Evolutionary conservation across 2,329 filamentous ascomycete species (phyloP), one percentile per base, ranked within the genome.

Genomic region (Pyrenophora seminiperda): DNA sequence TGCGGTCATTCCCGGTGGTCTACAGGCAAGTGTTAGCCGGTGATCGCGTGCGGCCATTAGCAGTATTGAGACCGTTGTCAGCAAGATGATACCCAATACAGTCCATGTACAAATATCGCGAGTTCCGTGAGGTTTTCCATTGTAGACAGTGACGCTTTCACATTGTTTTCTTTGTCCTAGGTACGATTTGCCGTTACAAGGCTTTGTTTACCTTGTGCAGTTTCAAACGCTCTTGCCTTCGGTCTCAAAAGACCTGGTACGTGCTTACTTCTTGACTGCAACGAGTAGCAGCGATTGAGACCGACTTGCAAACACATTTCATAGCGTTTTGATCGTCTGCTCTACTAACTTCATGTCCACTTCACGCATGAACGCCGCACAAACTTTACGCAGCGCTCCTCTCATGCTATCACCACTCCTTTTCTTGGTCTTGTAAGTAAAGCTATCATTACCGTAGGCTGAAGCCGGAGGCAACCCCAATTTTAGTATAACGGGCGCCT

Each of bases 141-240:
- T 11, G 7, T 27, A 10, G 24, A 27, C 31, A 41, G 9, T 15
- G 13, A 13, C 20, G 22, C 7, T 5, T 18, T 22, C 9, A 38
- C 24, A 38, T 17, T 38, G 15, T 10, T n/a, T 19, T 20, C 5
- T 5, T 19, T 13, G 14, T 27, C n/a, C 38, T 4, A 31, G 10
- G 15, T 27, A 30, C 14, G 4, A 27, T 30, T 22, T 27, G 22
- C 4, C 4, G 3, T 20, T 11, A 22, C 14, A 27, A 44, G 36
- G 17, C 36, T 41, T 45, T 47, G 47, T 45, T 27, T 19, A n/a
- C 15, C 2, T 18, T 32, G 5, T 20, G 11, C 20, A 38, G 27
- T 33, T 14, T 19, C n/a, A 33, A 43, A 40, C 13, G 40, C 46
- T 29, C 48, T 40, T 54, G 43, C 47, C 45, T 44, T 31, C 24